Evolutionary conservation across 1,139 yeast genomes (phyloP), one percentile per base, ranked within the genome.

Genomic region (Lizanozyma gosingica): DNA sequence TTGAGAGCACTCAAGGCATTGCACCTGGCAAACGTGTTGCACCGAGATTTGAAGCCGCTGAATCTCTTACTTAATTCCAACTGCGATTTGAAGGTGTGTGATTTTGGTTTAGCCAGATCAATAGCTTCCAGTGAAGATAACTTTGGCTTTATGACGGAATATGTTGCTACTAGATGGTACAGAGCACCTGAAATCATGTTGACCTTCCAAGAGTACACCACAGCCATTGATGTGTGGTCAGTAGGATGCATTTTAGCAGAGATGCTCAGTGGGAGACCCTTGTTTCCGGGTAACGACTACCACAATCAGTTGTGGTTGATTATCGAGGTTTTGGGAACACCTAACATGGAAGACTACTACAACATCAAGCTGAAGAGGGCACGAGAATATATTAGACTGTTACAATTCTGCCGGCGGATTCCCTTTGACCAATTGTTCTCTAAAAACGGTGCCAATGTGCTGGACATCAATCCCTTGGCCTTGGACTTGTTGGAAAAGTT

Each of bases 131-230:
- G 68, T 41, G 79, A 76, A 45, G 80, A 76, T 55, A 78, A 77
- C 52, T 74, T 77, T 45, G 83, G 90, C 35, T 79, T 80, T 57
- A 75, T 92, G 84, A 92, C 98, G 3, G 97, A 92, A 61, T 92
- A 92, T 57, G 97, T 92, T 40, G 97, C 97, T 6, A 92, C 98
- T 4, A 69, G 97, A 52, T 90, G 97, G 97, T 90, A 90, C 62
- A 69, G 97, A 40, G 97, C 97, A 1, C 97, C 97, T 0, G 97
- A 90, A 56, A 90, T 90, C 57, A 90, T 90, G 97, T 71, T 92
- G 41, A 86, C 97, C 1, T 83, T 88, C 54, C 92, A 90, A 46
- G 90, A 85, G 56, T 92, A 92, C 62, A 84, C 96, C 18, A 85
- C 90, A 44, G 96, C 97, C 15, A 90, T 92, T 53, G 98, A 92